These are phyloP conservation scores for Artemisia argyi DNA, from an alignment of 129 eudicot genomes.

Conservation along the genomic window DNA sequence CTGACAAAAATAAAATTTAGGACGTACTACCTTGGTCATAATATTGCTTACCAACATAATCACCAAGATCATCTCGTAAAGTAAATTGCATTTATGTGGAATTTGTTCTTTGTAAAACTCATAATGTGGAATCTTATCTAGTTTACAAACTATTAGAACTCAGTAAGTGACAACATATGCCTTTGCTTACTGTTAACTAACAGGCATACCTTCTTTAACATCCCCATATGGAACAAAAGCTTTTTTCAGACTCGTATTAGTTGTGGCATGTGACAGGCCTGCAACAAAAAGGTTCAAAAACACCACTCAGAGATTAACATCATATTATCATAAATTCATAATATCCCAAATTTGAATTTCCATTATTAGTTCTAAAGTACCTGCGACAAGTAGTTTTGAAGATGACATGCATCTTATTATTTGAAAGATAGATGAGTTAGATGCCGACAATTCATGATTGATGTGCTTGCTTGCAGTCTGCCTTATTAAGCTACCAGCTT, in stretches of 20 bases:
- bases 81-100: too few relatives aligned
- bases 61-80: too few relatives aligned
- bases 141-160: too few relatives aligned
- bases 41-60: too few relatives aligned
- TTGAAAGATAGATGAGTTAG: constrained; percentile 63
- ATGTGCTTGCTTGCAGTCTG: constrained; percentile 48
- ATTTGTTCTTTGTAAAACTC: too few relatives aligned
- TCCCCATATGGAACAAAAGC: background rate
- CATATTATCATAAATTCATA: background rate
- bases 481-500: constrained; percentile 51
- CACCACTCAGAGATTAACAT: background rate
- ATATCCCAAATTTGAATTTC: background rate
- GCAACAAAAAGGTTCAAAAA: constrained; percentile 21
- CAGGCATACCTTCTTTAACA: background rate
- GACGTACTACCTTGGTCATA: too few relatives aligned
- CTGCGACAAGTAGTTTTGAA: constrained; percentile 76
- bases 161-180: too few relatives aligned
- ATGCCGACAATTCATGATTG: constrained; percentile 42
- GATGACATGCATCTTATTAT: constrained; percentile 78
- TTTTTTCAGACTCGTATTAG: background rate
- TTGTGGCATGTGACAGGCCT: constrained; percentile 70
- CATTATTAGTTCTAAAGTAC: constrained; percentile 29
- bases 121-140: too few relatives aligned
- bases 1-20: too few relatives aligned
- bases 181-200: too few relatives aligned